Conservation (phyloP, 768 basidiomycete species). For the Lactarius akahatsu region DNA sequence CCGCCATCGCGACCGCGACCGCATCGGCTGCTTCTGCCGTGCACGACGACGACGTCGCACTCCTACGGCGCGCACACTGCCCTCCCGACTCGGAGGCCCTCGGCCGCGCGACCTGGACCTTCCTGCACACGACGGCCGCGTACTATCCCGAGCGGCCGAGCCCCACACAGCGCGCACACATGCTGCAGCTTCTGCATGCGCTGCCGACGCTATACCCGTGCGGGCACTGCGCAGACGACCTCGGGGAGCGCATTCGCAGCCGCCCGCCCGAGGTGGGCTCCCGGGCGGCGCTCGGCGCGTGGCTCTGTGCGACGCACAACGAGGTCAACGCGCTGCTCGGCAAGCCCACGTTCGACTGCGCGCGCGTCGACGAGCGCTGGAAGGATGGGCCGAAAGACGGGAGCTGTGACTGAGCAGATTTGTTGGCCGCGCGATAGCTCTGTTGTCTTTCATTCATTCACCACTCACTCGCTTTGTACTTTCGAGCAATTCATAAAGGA, state of each 20-base stretch:
- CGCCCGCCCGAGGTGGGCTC: slow-evolving; percentile 79
- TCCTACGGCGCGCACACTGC: slow-evolving; percentile 55
- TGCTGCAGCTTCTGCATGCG: slow-evolving; percentile 76
- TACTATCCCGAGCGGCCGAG: slow-evolving; percentile 90
- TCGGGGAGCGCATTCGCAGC: slow-evolving; percentile 63
- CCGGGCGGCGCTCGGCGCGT: slow-evolving; percentile 64
- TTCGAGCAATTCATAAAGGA: too few species aligned
- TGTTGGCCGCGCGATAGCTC: background rate
- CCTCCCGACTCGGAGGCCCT: slow-evolving; percentile 90
- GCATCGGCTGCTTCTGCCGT: slow-evolving; percentile 29
- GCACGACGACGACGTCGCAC: slow-evolving; percentile 40
- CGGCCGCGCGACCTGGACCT: slow-evolving; percentile 94
- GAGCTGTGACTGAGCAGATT: slow-evolving; percentile 80
- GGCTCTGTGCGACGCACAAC: slow-evolving; percentile 93
- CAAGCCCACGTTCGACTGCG: slow-evolving; percentile 81
- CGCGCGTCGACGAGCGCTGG: slow-evolving; percentile 84
- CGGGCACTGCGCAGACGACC: slow-evolving; percentile 77
- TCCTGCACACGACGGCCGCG: slow-evolving; percentile 92
- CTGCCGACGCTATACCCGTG: slow-evolving; percentile 89
- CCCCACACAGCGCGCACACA: slow-evolving; percentile 71
- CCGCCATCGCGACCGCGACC: slow-evolving; percentile 37
- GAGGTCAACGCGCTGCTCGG: slow-evolving; percentile 86
- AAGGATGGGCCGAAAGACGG: slow-evolving; percentile 87
- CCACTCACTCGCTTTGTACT: background rate
- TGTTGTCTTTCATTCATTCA: background rate